phyloP scores from a whole-genome alignment of 805 yeast species.

The Geotrichum ghanense region DNA sequence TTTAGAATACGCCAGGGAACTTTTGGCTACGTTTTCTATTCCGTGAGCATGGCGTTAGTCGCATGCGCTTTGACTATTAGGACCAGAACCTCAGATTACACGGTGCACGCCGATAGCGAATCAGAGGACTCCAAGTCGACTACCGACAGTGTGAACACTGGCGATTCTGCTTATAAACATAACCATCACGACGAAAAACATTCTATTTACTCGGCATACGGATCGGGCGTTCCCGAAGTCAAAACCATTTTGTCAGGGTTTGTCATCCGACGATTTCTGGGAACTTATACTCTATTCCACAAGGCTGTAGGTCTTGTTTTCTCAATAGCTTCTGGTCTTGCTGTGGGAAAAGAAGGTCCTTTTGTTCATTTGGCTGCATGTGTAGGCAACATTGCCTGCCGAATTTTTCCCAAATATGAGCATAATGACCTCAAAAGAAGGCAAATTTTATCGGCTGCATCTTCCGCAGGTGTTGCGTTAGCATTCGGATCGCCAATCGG shows the following conservation, averaged over 20 bases:
- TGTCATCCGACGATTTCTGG: slow-evolving; percentile 41
- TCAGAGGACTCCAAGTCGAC: slow-evolving; percentile 31
- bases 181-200: background rate
- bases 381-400: slow-evolving; percentile 42
- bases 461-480: slow-evolving; percentile 48
- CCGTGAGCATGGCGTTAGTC: slow-evolving; percentile 24
- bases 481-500: slow-evolving; percentile 54
- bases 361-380: slow-evolving; percentile 49
- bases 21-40: slow-evolving; percentile 37
- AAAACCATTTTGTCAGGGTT: slow-evolving; percentile 50
- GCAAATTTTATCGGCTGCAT: slow-evolving; percentile 44
- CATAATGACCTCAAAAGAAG: slow-evolving; percentile 39
- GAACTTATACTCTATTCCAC: slow-evolving; percentile 38
- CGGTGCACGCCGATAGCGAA: slow-evolving; percentile 49
- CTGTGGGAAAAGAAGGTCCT: slow-evolving; percentile 53
- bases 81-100: slow-evolving; percentile 26
- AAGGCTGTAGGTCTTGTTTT: slow-evolving; percentile 38
- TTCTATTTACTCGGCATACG: slow-evolving; percentile 40
- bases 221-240: slow-evolving; percentile 54
- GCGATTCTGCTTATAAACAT: background rate
- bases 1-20: slow-evolving; percentile 22
- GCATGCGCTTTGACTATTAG: slow-evolving; percentile 29
- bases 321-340: slow-evolving; percentile 46
- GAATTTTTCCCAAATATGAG: slow-evolving; percentile 35
- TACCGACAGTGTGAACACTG: background rate